phyloP scores from a whole-genome alignment of 495 filamentous ascomycete genomes.

The Xylaria curta region DNA sequence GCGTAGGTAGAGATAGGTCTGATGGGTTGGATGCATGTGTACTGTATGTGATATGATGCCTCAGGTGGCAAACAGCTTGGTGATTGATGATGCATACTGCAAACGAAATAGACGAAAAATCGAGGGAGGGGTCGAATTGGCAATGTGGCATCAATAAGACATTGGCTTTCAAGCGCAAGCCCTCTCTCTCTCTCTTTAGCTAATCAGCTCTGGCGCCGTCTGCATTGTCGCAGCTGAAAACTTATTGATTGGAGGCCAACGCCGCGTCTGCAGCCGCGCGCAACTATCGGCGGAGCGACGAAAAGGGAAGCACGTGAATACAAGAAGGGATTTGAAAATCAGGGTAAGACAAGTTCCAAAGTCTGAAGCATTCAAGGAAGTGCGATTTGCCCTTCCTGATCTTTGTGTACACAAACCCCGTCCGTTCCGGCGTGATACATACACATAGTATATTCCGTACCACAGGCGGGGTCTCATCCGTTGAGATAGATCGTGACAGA shows the following conservation, averaged over 20 bases:
- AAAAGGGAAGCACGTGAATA: background rate
- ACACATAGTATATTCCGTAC: background rate
- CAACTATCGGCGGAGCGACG: background rate
- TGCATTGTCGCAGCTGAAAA: conserved; percentile 6
- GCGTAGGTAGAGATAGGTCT: conserved; percentile 8
- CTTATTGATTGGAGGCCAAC: conserved; percentile 13
- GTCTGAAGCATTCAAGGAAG: background rate
- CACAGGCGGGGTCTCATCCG: background rate
- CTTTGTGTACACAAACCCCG: background rate
- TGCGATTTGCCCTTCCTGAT: conserved; percentile 1
- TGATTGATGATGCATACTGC: background rate
- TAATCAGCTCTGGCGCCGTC: background rate
- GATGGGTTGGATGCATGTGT: conserved; percentile 15
- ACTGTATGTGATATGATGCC: background rate
- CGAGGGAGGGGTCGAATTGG: background rate
- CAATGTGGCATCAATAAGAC: background rate
- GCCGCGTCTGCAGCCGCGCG: conserved; percentile 23
- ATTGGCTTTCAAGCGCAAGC: background rate
- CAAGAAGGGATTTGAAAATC: background rate
- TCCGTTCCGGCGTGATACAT: conserved; percentile 7
- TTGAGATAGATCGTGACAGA: background rate
- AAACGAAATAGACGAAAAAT: background rate
- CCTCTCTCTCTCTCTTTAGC: background rate
- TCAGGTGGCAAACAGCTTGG: background rate
- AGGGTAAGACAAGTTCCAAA: background rate